phyloP scores from a whole-genome alignment of 2,329 filamentous ascomycete species.

The Helicocarpus griseus region DNA sequence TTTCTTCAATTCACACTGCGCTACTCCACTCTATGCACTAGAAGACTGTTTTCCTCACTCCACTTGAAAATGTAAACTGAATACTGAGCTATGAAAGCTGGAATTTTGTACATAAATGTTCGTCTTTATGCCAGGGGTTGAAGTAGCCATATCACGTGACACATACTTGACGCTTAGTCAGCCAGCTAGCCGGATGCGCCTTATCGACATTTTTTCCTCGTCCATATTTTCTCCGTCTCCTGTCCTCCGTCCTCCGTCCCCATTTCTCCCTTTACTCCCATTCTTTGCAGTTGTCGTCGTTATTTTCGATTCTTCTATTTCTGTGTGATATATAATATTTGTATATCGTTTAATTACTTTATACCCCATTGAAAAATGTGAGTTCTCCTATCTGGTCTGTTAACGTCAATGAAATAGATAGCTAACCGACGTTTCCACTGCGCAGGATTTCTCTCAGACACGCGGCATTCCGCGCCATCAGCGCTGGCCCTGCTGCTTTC shows the following conservation, averaged over 20 bases:
- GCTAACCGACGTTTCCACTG: neutral
- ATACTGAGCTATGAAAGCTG: too few relatives aligned
- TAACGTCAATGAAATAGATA: neutral
- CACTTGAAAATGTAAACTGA: too few relatives aligned
- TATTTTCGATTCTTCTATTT: neutral
- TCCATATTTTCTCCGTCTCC: neutral
- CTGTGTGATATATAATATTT: neutral
- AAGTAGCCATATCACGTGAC: too few relatives aligned
- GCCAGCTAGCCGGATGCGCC: neutral
- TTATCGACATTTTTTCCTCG: neutral
- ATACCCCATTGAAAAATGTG: slow-evolving; percentile 6
- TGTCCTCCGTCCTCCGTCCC: neutral
- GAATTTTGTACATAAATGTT: too few relatives aligned
- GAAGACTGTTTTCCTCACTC: too few relatives aligned
- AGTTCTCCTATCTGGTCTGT: neutral
- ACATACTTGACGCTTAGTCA: neutral
- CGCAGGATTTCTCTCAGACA: slow-evolving; percentile 12
- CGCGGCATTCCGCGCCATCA: slow-evolving; percentile 9
- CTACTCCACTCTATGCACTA: too few relatives aligned
- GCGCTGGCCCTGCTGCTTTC: slow-evolving; percentile 1
- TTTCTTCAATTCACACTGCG: too few relatives aligned
- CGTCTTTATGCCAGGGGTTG: too few relatives aligned
- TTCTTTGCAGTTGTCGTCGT: neutral
- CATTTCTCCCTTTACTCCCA: neutral
- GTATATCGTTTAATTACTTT: neutral